These are phyloP conservation scores for Codiaeum variegatum DNA, from an alignment of 441 rosid species.

Conservation along the genomic window DNA sequence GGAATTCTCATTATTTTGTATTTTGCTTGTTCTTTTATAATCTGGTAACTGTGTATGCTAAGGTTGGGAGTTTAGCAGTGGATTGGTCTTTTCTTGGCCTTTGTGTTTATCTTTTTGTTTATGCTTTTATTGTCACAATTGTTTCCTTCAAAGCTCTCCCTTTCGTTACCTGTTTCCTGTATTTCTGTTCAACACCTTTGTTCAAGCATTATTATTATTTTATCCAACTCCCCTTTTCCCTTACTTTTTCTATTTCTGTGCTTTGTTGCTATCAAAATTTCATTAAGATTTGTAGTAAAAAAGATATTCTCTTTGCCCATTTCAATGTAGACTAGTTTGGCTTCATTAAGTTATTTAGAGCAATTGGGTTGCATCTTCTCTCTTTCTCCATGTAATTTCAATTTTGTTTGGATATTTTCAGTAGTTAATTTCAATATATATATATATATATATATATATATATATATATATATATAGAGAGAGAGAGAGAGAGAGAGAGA, in stretches of 20 bases:
- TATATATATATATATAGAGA: no score
- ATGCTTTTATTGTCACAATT: conserved; percentile 21
- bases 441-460: no score
- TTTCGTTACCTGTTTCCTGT: conserved; percentile 12
- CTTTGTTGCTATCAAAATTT: conserved; percentile 7
- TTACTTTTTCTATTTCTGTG: neutral
- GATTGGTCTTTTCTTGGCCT: neutral
- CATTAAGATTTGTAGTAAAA: neutral
- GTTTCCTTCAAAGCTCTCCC: conserved; percentile 17
- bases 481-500: no score
- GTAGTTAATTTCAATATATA: no score
- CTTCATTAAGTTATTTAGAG: conserved; percentile 4
- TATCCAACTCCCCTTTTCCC: no score
- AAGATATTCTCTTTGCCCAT: neutral
- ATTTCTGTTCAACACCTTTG: no score
- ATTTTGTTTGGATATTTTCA: conserved; percentile 11
- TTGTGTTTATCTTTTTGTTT: conserved; percentile 32
- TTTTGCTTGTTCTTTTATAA: neutral
- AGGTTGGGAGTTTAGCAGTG: neutral
- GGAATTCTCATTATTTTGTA: neutral
- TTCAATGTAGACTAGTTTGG: neutral
- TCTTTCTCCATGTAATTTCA: conserved; percentile 2
- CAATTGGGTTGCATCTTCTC: neutral
- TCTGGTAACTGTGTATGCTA: neutral
- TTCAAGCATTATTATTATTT: no score